Base-by-base conservation (phyloP, 1,139 yeast species). In the Candida mesenterica region DNA sequence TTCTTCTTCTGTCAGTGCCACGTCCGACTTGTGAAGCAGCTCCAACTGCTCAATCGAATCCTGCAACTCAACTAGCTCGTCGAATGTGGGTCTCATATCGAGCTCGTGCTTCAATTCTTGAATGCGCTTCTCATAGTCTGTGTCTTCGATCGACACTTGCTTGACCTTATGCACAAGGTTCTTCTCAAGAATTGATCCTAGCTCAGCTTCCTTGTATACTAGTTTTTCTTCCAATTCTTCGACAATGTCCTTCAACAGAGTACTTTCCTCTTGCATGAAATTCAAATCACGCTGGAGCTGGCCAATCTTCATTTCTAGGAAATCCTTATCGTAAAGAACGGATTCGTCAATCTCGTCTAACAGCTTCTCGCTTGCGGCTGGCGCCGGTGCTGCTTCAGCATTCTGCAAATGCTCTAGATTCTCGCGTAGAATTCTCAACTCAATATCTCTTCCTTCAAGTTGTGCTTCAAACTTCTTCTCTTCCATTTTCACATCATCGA, bases 231-330 rank as follows among this genome's bases (percentile, higher is more conserved):
- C 45, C 24, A 40, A 24, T 22, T 33, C 34, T 10, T 35, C 38
- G n/a, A 33, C 29, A 29, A 36, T 36, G 8, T 37, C 42, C 31
- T 40, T 35, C 32, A 39, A 28, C 28, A 30, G 38, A 20, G 28
- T 34, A 34, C 38, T 41, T 26, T 44, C 48, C 15, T 40, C 43
- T 18, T 42, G 39, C 31, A 41, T 33, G 24, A 40, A 47, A 44
- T 75, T 76, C 29, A 77, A 49, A 42, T 77, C 81, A 18, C 79
- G 72, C 41, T 76, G 79, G 27, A 77, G 53, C 42, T 73, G 75
- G 25, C 71, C 65, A 32, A 77, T 73, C 43, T 68, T 66, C 40
- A 68, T 70, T 47, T 77, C 82, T 43, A 77, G 56, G 48, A 39
- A 28, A 13, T 36, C 37, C 19, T 33, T 40, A 13, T 38, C 46